Conservation (phyloP, 495 filamentous ascomycete species). For the Talaromyces adpressus region DNA sequence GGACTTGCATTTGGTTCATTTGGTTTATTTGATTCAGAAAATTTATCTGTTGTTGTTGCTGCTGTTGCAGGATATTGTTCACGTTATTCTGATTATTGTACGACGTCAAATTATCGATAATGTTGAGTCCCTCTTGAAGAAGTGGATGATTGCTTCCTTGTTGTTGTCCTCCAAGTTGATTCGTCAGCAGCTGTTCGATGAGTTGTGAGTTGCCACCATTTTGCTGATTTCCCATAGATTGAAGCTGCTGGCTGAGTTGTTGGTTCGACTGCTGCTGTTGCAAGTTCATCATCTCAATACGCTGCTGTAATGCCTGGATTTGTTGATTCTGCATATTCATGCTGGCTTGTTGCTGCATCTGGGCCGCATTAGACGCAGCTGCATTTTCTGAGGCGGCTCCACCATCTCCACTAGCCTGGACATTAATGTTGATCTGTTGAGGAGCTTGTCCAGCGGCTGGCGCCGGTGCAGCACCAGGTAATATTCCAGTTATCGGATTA, state of each 20-base stretch:
- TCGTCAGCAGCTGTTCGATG: neutral
- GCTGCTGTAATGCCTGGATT: slow-evolving; percentile 1
- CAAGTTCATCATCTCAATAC: neutral
- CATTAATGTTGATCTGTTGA: neutral
- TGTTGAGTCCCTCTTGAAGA: neutral
- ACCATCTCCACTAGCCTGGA: neutral
- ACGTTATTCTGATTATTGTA: neutral
- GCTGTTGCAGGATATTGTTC: neutral
- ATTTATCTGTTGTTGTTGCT: neutral
- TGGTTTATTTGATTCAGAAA: neutral
- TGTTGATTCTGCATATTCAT: slow-evolving; percentile 1
- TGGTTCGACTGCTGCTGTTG: neutral
- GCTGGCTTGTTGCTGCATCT: neutral
- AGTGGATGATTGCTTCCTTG: neutral
- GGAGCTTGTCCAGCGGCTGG: neutral
- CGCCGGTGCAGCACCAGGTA: neutral
- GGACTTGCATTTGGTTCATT: neutral
- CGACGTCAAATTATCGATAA: neutral
- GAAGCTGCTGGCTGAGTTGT: neutral
- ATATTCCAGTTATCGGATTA: neutral
- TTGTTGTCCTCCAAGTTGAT: neutral
- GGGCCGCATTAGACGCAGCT: neutral
- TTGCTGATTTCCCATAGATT: neutral
- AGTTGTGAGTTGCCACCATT: neutral
- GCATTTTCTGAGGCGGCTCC: neutral